Evolutionary conservation across 1,284 basidiomycete species (phyloP).

Genomic region (Porogramme epimiltina): DNA sequence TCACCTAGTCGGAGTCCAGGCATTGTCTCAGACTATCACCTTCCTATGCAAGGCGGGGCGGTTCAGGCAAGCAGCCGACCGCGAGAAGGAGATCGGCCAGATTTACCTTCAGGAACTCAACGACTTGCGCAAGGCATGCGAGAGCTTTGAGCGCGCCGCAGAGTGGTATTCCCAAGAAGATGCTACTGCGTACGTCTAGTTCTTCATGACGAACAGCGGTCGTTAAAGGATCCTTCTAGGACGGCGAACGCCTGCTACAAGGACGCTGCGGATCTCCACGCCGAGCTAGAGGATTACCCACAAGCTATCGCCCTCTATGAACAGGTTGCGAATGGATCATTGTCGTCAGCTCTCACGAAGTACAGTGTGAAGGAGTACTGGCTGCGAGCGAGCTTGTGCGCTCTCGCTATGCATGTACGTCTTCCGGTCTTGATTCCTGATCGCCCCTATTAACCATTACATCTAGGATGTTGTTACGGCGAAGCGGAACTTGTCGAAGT

Average conservation of each 20-base stretch:
- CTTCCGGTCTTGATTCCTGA: background rate
- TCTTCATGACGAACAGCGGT: slow-evolving; percentile 10
- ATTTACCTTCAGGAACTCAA: slow-evolving; percentile 83
- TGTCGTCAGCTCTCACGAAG: slow-evolving; percentile 88
- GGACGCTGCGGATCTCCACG: slow-evolving; percentile 94
- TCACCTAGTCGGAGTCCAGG: slow-evolving; percentile 81
- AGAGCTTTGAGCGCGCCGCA: slow-evolving; percentile 91
- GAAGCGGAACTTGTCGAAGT: slow-evolving; percentile 75
- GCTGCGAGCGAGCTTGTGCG: slow-evolving; percentile 87
- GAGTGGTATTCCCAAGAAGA: slow-evolving; percentile 98
- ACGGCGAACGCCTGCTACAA: slow-evolving; percentile 97
- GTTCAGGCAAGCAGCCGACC: slow-evolving; percentile 96
- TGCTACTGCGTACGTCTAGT: slow-evolving; percentile 80
- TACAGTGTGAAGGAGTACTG: slow-evolving; percentile 99
- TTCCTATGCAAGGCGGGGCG: slow-evolving; percentile 85
- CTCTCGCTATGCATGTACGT: slow-evolving; percentile 85
- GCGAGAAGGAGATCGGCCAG: slow-evolving; percentile 96
- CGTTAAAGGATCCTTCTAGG: slow-evolving; percentile 43
- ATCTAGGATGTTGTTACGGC: slow-evolving; percentile 84
- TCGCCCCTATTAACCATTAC: slow-evolving; percentile 2
- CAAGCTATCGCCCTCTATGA: slow-evolving; percentile 89
- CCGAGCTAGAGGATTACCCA: slow-evolving; percentile 84
- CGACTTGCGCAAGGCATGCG: slow-evolving; percentile 82
- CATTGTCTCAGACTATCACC: slow-evolving; percentile 85
- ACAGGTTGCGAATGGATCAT: slow-evolving; percentile 86